These are phyloP conservation scores for Nowakowskiella sp. DNA, from an alignment of 192 early-diverging fungal genomes.

Conservation along the genomic window DNA sequence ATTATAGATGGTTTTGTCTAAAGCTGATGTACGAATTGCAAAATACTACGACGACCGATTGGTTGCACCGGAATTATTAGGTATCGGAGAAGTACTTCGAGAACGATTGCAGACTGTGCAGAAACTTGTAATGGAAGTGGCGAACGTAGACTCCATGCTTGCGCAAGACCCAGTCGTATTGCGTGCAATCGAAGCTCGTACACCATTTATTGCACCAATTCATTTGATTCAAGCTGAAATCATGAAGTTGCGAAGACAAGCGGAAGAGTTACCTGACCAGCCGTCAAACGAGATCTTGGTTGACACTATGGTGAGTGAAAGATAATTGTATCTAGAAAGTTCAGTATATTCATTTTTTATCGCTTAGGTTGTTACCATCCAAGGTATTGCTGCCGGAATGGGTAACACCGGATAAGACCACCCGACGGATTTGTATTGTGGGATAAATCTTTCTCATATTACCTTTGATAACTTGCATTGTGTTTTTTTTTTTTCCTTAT, in stretches of 20 bases:
- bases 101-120: slow-evolving; percentile 6
- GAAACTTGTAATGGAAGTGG: slow-evolving; percentile 10
- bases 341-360: too few species aligned
- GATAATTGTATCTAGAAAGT: too few species aligned
- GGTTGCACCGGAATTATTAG: slow-evolving; percentile 6
- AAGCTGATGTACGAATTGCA: slow-evolving; percentile 17
- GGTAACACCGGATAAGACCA: slow-evolving; percentile 9
- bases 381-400: slow-evolving; percentile 19
- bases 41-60: slow-evolving; percentile 23
- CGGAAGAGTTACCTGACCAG: slow-evolving; percentile 6
- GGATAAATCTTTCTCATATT: too few species aligned
- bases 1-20: slow-evolving; percentile 18
- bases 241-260: slow-evolving; percentile 9
- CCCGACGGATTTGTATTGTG: too few species aligned
- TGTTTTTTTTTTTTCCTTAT: too few species aligned
- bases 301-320: slow-evolving; percentile 25
- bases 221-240: slow-evolving; percentile 24
- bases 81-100: slow-evolving; percentile 16
- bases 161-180: slow-evolving; percentile 25
- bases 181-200: slow-evolving; percentile 25
- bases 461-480: too few species aligned
- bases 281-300: slow-evolving; percentile 7
- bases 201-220: slow-evolving; percentile 25
- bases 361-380: slow-evolving; percentile 26
- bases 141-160: slow-evolving; percentile 10